These are phyloP conservation scores for Colletotrichum chlorophyti DNA, from an alignment of 2,329 filamentous ascomycete genomes.

Conservation along the genomic window DNA sequence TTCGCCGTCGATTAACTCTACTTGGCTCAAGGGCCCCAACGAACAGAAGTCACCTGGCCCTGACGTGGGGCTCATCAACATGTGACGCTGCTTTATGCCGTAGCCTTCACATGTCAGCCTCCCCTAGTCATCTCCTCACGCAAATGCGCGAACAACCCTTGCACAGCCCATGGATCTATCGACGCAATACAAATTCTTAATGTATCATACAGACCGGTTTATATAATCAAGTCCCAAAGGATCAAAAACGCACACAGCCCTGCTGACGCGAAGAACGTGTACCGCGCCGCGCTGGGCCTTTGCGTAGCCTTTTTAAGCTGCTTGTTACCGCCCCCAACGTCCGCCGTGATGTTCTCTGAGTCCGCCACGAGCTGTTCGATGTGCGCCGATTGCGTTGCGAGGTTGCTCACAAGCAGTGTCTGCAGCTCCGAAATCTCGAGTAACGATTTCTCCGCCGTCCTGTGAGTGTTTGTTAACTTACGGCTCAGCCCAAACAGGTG, in stretches of 20 bases:
- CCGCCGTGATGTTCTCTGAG: conserved; percentile 81
- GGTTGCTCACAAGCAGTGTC: conserved; percentile 83
- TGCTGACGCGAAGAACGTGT: conserved; percentile 82
- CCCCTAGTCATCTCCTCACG: neutral
- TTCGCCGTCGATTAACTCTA: neutral
- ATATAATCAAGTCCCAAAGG: conserved; percentile 77
- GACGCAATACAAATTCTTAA: no score
- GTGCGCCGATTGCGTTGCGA: conserved; percentile 84
- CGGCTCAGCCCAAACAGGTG: neutral
- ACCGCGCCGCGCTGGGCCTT: conserved; percentile 74
- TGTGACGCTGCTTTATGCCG: conserved; percentile 16
- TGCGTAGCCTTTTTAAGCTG: conserved; percentile 85
- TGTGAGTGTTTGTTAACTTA: conserved; percentile 44
- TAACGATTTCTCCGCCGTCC: conserved; percentile 87
- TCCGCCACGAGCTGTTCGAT: conserved; percentile 90
- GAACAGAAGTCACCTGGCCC: conserved; percentile 8
- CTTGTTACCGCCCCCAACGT: conserved; percentile 88
- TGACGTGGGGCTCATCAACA: neutral
- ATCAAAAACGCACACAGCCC: conserved; percentile 78
- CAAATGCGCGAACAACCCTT: neutral
- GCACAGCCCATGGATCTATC: no score
- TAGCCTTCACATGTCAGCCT: conserved; percentile 11
- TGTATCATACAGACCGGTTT: conserved; percentile 13
- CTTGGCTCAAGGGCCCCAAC: conserved; percentile 4
- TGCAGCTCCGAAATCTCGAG: conserved; percentile 94